Conservation (phyloP, 169 alveolate genomes). For the Babesia gibsoni region DNA sequence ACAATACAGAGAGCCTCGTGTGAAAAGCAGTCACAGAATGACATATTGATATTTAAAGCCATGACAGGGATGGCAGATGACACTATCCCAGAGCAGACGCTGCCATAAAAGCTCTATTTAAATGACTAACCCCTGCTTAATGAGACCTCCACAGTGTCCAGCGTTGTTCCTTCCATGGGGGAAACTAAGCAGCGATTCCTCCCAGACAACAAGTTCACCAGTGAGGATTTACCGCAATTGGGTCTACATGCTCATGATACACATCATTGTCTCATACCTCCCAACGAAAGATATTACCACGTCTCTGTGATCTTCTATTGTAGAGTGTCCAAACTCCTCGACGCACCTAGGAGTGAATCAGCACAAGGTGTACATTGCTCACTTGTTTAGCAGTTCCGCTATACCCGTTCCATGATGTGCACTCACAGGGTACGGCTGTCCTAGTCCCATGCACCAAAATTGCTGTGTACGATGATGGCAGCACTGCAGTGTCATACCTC, state of each 20-base stretch:
- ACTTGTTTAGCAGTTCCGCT: conserved; percentile 69
- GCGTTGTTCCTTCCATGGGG: conserved; percentile 75
- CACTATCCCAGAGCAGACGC: too few relatives aligned
- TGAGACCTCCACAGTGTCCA: conserved; percentile 69
- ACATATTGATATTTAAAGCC: too few relatives aligned
- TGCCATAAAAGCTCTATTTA: too few relatives aligned
- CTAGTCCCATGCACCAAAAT: conserved; percentile 76
- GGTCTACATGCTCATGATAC: conserved; percentile 57
- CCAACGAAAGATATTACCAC: conserved; percentile 56
- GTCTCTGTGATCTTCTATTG: conserved; percentile 45
- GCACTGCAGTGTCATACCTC: conserved; percentile 26
- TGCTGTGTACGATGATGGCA: conserved; percentile 29
- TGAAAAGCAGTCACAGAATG: too few relatives aligned
- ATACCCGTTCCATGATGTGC: conserved; percentile 76
- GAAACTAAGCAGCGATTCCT: conserved; percentile 73
- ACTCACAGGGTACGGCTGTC: conserved; percentile 74
- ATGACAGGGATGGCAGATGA: too few relatives aligned
- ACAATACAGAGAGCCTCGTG: neutral
- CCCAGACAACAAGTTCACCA: conserved; percentile 64
- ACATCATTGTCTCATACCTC: conserved; percentile 34
- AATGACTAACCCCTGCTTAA: conserved; percentile 47
- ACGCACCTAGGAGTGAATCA: conserved; percentile 40
- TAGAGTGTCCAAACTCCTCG: conserved; percentile 30
- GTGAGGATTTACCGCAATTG: conserved; percentile 72
- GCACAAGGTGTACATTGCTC: neutral